Percentiles rank a stretch among this genome's conserved stretches.
phyloP scores from a whole-genome alignment of 2,329 filamentous ascomycete genomes.

The Aspergillus quadricinctus region DNA sequence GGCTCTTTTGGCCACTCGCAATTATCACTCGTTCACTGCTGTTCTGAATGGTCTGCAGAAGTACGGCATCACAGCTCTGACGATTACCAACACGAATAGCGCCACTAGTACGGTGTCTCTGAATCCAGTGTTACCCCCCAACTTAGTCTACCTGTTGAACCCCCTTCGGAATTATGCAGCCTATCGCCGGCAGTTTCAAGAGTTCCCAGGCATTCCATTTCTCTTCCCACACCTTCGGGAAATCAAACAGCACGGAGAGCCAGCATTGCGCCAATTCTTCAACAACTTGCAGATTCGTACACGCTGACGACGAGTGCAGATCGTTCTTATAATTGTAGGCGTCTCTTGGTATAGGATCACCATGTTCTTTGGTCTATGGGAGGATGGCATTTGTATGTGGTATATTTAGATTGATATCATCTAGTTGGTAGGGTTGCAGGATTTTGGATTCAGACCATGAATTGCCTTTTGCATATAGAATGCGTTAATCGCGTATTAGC shows the following conservation, averaged over 20 bases:
- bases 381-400: background rate
- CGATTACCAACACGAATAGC: slow-evolving; percentile 10
- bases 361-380: background rate
- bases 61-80: slow-evolving; percentile 25
- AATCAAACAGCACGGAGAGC: slow-evolving; percentile 24
- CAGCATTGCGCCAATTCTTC: slow-evolving; percentile 25
- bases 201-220: slow-evolving; percentile 35
- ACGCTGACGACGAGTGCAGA: slow-evolving; percentile 20
- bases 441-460: background rate
- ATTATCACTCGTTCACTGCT: slow-evolving; percentile 38
- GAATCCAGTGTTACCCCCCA: slow-evolving; percentile 21
- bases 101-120: slow-evolving; percentile 16
- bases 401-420: background rate
- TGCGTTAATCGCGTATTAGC: background rate
- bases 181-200: slow-evolving; percentile 32
- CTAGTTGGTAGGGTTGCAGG: background rate
- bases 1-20: slow-evolving; percentile 25
- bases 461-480: background rate
- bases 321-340: background rate
- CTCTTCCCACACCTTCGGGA: slow-evolving; percentile 36
- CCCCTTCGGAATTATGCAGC: slow-evolving; percentile 30
- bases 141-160: slow-evolving; percentile 23
- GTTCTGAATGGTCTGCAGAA: slow-evolving; percentile 34
- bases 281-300: slow-evolving; percentile 17
- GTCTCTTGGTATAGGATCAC: background rate